These are phyloP conservation scores for Sporothrix globosa DNA, from an alignment of 2,329 filamentous ascomycete genomes.

Conservation along the genomic window DNA sequence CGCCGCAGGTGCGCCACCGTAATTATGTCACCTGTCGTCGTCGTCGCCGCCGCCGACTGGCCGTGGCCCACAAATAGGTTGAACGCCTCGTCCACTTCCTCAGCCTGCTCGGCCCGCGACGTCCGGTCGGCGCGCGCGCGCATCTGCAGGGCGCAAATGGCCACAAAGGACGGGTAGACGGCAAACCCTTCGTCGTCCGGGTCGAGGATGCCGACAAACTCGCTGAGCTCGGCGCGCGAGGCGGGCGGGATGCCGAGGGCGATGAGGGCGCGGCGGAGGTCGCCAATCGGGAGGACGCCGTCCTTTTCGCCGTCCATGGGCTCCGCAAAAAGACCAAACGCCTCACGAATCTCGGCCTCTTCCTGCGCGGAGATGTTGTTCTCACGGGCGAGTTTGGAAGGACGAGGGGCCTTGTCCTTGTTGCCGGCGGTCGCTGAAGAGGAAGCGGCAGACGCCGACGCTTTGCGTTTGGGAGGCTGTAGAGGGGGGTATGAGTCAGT, in stretches of 20 bases:
- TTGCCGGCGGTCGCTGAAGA: constrained; percentile 35
- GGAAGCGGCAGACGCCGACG: constrained; percentile 41
- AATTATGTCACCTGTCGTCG: constrained; percentile 57
- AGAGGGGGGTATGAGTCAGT: background rate
- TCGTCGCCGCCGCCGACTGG: background rate
- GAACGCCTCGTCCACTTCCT: constrained; percentile 81
- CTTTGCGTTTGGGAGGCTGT: constrained; percentile 60
- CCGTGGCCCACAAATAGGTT: constrained; percentile 70
- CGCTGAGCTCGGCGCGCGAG: constrained; percentile 66
- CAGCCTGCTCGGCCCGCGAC: constrained; percentile 55
- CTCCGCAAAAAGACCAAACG: constrained; percentile 79
- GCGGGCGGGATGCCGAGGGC: constrained; percentile 77
- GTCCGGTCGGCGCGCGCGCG: constrained; percentile 57
- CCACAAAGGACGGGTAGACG: constrained; percentile 78
- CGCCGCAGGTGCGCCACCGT: constrained; percentile 76
- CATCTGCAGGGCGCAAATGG: constrained; percentile 85
- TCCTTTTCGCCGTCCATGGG: constrained; percentile 72
- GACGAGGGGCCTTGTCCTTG: constrained; percentile 53
- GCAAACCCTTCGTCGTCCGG: constrained; percentile 79
- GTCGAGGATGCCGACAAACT: constrained; percentile 80
- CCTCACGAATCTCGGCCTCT: constrained; percentile 88
- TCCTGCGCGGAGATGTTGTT: constrained; percentile 82
- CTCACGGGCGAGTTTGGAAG: constrained; percentile 89
- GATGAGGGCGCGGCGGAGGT: constrained; percentile 72
- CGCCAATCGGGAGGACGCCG: constrained; percentile 67